phyloP scores from a whole-genome alignment of 2,329 filamentous ascomycete species.

The Cladosporium sp. region DNA sequence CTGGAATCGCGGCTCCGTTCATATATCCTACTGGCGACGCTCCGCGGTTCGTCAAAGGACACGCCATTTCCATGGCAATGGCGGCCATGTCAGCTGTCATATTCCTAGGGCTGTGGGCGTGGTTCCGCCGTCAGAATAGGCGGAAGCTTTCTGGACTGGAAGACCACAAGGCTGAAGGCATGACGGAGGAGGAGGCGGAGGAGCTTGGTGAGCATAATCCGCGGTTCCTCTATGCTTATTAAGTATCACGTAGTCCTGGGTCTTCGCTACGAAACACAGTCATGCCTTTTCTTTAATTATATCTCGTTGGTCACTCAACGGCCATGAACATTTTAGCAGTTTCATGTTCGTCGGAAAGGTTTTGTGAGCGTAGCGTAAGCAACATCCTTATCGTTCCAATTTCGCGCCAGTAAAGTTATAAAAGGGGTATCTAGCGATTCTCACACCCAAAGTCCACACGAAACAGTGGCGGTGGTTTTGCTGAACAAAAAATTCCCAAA shows the following conservation, averaged over 20 bases:
- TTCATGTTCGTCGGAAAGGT: not conserved
- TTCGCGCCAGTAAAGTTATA: not conserved
- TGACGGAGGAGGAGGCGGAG: conserved; percentile 45
- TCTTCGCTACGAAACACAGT: not conserved
- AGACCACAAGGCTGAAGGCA: conserved; percentile 41
- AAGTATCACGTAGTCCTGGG: not conserved
- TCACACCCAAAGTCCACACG: not conserved
- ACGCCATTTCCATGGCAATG: conserved; percentile 54
- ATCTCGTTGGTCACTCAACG: not conserved
- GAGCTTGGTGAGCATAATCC: conserved; percentile 50
- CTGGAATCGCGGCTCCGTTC: conserved; percentile 61
- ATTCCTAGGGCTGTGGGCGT: conserved; percentile 25
- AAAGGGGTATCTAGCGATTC: conserved; percentile 8
- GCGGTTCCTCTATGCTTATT: conserved; percentile 41
- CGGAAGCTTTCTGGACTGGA: conserved; percentile 42
- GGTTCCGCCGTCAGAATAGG: conserved; percentile 40
- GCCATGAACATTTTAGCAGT: not conserved
- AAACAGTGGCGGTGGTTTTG: not conserved
- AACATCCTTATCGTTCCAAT: not conserved
- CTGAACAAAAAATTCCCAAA: not conserved
- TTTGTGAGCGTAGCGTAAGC: not conserved
- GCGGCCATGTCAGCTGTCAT: conserved; percentile 42
- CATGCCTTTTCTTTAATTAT: not conserved
- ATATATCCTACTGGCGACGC: conserved; percentile 48
- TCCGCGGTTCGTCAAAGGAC: conserved; percentile 52